Evolutionary conservation across 257 asterid species (phyloP), one percentile per base, ranked within the genome.

Genomic region (Solanum arcanum): DNA sequence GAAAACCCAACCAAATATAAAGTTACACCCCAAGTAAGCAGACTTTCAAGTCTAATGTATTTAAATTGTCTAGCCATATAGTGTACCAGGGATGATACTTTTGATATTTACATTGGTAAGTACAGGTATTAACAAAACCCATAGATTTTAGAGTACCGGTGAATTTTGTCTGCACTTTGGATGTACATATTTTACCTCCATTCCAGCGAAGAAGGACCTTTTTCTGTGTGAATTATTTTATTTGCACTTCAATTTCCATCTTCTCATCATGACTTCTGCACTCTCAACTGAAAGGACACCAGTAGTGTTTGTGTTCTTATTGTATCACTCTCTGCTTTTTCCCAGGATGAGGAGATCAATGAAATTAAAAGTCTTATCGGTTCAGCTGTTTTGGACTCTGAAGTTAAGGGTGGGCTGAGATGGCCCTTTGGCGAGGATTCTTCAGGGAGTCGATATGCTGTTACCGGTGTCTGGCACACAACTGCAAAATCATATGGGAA

Each of bases 371-470:
- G 60, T 84, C 89, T 93, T 86, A 87, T 93, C 86, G 59, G 86
- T 85, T 89, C 88, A 74, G 96, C 94, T 41, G 49, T 84, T 66
- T 84, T 90, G 86, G 96, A 93, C 82, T 87, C 89, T 25, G 91
- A 90, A 33, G 88, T 88, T 39, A 90, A 90, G 89, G 94, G 94
- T 70, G 93, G 93, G 33, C 70, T 91, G 83, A 90, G 92, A 9
- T 93, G 94, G 94, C 90, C 92, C 72, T 86, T 89, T 83, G 93
- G 93, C 8, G 80, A 91, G 69, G 86, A 87, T 69, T 89, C 90
- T 84, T 87, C 92, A 39, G 94, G 91, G 76, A 89, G 88, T 77
- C 86, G 85, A 64, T 90, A 89, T 85, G 83, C 89, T 80, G 92
- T 90, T 84, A 86, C 88, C 5, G 52, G 52, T 60, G 92, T 87